A percentile compares a stretch with the other conserved stretches of the same genome.
Conservation (phyloP, 148 eudicot genomes). For the Dianthus caryophyllus region DNA sequence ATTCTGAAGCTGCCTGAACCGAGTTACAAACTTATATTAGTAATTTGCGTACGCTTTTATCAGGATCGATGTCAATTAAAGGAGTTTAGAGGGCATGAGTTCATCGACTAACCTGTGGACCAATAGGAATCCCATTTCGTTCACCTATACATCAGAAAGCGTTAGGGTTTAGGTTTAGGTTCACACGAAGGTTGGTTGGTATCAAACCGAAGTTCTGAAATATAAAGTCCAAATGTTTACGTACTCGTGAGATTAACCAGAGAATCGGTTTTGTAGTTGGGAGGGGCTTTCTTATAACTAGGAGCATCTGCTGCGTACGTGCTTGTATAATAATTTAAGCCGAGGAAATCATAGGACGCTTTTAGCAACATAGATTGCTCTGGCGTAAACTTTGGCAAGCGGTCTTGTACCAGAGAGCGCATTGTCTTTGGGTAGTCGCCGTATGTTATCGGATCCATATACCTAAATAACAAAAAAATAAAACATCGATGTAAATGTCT, state of each 20-base stretch:
- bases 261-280: constrained; percentile 41
- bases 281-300: constrained; percentile 15
- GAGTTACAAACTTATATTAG: background rate
- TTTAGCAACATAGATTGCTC: constrained; percentile 2
- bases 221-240: too few species aligned
- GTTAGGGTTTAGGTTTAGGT: background rate
- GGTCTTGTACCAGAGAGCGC: constrained; percentile 9
- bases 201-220: too few species aligned
- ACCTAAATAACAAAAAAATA: background rate
- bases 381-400: constrained; percentile 15
- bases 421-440: constrained; percentile 18
- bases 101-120: constrained; percentile 36
- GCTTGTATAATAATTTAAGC: constrained; percentile 22
- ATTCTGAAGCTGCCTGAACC: constrained; percentile 38
- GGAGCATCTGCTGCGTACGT: constrained; percentile 42
- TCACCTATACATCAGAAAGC: constrained; percentile 23
- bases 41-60: background rate
- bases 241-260: constrained; percentile 34
- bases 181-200: too few species aligned
- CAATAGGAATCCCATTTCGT: constrained; percentile 46
- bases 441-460: constrained; percentile 13
- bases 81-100: background rate
- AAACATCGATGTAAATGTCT: too few species aligned
- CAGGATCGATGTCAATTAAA: too few species aligned
- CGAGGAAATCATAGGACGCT: constrained; percentile 21